These are phyloP conservation scores for Tilletia horrida DNA, from an alignment of 1,284 basidiomycete genomes.

Conservation along the genomic window DNA sequence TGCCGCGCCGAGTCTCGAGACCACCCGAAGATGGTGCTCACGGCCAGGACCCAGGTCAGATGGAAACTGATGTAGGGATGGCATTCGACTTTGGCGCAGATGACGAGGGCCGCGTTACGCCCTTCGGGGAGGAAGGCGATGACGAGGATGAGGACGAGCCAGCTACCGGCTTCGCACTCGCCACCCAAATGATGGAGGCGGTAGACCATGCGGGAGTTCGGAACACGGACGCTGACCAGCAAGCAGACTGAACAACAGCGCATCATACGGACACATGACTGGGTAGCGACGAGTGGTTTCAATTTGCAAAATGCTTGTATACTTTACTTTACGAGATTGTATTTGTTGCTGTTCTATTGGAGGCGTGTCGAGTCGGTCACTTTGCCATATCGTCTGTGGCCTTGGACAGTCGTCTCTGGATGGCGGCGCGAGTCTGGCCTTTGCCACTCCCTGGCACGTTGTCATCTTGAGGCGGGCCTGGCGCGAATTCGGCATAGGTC, in stretches of 20 bases:
- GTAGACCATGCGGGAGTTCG: constrained; percentile 29
- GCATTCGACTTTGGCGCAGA: constrained; percentile 3
- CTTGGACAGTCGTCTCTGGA: neutral
- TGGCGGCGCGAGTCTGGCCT: neutral
- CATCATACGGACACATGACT: neutral
- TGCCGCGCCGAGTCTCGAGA: neutral
- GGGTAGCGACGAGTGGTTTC: too few relatives aligned
- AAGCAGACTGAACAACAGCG: constrained; percentile 23
- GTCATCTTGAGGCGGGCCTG: neutral
- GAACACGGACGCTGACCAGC: constrained; percentile 34
- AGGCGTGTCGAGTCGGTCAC: too few relatives aligned
- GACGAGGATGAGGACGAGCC: constrained; percentile 22
- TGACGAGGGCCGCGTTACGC: constrained; percentile 17
- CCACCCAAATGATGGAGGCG: constrained; percentile 37
- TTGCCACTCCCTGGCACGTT: neutral
- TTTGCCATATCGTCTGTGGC: neutral
- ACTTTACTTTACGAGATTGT: too few relatives aligned
- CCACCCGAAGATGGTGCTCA: neutral
- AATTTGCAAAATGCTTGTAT: too few relatives aligned
- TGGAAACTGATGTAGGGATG: constrained; percentile 3
- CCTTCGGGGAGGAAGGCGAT: neutral
- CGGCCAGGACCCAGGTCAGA: neutral
- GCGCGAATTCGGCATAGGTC: constrained; percentile 5
- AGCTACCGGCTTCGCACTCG: constrained; percentile 32
- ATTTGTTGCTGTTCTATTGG: too few relatives aligned